Conservation (phyloP, 176 grass and related monocot species). For the Cymbopogon citratus region DNA sequence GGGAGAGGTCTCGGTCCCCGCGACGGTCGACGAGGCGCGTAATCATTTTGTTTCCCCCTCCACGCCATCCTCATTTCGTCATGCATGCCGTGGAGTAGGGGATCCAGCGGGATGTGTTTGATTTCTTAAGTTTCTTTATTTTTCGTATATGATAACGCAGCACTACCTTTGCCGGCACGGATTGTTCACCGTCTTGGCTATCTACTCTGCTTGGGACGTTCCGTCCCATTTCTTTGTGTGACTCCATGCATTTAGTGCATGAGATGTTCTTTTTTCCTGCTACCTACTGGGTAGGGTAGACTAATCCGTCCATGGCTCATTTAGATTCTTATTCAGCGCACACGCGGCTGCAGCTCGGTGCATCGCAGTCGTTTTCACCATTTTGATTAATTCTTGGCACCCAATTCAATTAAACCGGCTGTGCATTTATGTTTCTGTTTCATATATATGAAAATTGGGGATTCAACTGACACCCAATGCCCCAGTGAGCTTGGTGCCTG, state of each 20-base stretch:
- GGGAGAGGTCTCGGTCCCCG: not conserved
- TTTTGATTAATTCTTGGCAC: not conserved
- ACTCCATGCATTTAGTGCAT: not conserved
- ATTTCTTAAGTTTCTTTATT: not conserved
- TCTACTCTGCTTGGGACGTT: not conserved
- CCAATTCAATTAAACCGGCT: not conserved
- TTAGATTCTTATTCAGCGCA: not conserved
- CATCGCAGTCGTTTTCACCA: not conserved
- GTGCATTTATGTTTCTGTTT: not conserved
- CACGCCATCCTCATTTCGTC: not conserved
- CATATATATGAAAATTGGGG: not conserved
- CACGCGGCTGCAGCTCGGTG: not conserved
- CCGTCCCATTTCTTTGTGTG: not conserved
- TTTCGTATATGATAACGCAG: not conserved
- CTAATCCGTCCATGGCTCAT: not conserved
- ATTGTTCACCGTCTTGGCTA: not conserved
- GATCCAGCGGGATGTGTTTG: not conserved
- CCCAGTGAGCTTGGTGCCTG: not conserved
- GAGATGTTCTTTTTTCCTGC: not conserved
- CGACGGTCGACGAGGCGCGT: not conserved
- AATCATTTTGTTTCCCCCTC: not conserved
- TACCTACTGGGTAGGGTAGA: not conserved
- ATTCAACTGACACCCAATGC: not conserved
- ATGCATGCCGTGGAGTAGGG: not conserved
- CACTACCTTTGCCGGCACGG: not conserved